phyloP scores from a whole-genome alignment of 352 stramenopile genomes.

The Globisporangium nodosum region DNA sequence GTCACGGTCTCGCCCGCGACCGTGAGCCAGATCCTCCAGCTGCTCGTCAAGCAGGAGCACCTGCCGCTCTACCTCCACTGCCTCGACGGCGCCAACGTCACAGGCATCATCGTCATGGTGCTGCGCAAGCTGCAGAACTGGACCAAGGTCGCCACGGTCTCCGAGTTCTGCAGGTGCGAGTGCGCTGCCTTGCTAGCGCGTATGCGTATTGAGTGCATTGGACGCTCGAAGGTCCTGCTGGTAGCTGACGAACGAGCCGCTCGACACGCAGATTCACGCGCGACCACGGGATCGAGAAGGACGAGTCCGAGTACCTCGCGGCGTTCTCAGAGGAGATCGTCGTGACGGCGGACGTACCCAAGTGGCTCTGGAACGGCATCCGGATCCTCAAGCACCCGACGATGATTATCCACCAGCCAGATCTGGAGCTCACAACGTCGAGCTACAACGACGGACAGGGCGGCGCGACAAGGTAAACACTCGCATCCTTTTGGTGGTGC shows the following conservation, averaged over 20 bases:
- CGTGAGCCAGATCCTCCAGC: conserved; percentile 69
- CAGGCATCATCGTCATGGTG: conserved; percentile 85
- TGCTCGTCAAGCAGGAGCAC: conserved; percentile 74
- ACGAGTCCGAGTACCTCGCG: conserved; percentile 82
- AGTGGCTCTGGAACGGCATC: conserved; percentile 83
- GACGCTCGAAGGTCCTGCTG: too few relatives aligned
- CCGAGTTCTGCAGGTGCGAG: conserved; percentile 68
- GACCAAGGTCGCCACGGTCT: conserved; percentile 78
- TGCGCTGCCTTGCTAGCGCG: neutral
- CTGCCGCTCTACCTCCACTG: conserved; percentile 84
- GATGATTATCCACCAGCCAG: conserved; percentile 81
- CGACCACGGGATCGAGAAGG: conserved; percentile 83
- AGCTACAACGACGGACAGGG: conserved; percentile 25
- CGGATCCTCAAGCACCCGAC: conserved; percentile 82
- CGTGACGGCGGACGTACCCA: conserved; percentile 60
- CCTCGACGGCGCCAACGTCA: conserved; percentile 84
- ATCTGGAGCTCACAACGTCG: conserved; percentile 39
- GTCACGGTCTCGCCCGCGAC: conserved; percentile 75
- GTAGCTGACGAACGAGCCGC: neutral
- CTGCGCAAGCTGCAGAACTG: conserved; percentile 86
- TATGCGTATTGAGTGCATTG: neutral
- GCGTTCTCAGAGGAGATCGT: conserved; percentile 81
- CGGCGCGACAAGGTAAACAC: conserved; percentile 21
- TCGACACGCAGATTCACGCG: conserved; percentile 57
- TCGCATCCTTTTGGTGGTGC: neutral